phyloP scores from a whole-genome alignment of 305 asterid species.

The Solanum hybrid region DNA sequence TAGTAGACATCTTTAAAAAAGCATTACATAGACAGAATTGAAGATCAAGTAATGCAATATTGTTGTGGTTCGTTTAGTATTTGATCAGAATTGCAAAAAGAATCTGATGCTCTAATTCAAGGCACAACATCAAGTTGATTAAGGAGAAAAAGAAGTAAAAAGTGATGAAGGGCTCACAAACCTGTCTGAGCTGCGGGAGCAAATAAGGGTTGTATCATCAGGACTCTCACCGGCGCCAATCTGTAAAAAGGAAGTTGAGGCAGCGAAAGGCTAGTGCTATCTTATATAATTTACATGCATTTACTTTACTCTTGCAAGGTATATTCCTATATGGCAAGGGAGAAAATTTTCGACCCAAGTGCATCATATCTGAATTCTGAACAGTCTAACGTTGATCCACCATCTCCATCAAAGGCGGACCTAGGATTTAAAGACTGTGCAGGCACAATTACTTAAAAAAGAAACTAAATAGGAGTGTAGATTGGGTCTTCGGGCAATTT shows the following conservation, averaged over 20 bases:
- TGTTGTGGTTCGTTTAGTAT: neutral
- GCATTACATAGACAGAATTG: neutral
- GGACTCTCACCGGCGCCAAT: slow-evolving; percentile 89
- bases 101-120: neutral
- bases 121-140: neutral
- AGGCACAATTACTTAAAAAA: neutral
- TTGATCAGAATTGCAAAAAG: neutral
- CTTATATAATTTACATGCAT: neutral
- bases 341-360: neutral
- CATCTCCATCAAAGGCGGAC: neutral
- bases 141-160: neutral
- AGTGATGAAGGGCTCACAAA: slow-evolving; percentile 20
- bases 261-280: slow-evolving; percentile 7
- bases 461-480: neutral
- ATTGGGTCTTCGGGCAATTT: neutral
- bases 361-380: neutral
- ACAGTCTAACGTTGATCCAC: neutral
- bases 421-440: neutral
- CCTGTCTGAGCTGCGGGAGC: slow-evolving; percentile 91
- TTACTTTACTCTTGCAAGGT: neutral
- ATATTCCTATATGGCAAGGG: neutral
- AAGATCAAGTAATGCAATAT: neutral
- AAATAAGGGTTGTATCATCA: slow-evolving; percentile 78
- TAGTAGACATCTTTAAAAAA: neutral
- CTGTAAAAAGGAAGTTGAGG: slow-evolving; percentile 33